Conservation (phyloP, 192 early-diverging fungal genomes). For the Coemansia sp. region DNA sequence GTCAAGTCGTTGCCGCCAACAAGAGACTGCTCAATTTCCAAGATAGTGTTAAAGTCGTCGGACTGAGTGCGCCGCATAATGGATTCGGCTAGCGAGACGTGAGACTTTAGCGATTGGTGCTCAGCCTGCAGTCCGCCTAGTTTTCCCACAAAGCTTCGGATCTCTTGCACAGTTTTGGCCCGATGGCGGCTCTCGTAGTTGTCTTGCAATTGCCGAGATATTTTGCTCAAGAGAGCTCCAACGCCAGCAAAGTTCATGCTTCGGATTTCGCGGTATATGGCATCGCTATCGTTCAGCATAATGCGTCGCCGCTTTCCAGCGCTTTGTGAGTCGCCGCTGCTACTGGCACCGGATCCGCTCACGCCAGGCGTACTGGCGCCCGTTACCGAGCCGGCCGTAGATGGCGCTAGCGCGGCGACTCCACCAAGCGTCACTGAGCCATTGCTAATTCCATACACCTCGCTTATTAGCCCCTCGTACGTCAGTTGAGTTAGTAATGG, state of each 20-base stretch:
- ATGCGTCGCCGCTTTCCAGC: constrained; percentile 73
- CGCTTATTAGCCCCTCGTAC: constrained; percentile 96
- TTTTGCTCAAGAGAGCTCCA: constrained; percentile 77
- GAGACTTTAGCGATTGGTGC: constrained; percentile 74
- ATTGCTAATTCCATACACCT: constrained; percentile 81
- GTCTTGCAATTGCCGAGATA: constrained; percentile 83
- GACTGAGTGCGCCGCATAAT: constrained; percentile 80
- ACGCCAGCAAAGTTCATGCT: constrained; percentile 94
- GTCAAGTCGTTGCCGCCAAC: constrained; percentile 29
- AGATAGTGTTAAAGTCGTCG: constrained; percentile 77
- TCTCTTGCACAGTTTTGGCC: constrained; percentile 88
- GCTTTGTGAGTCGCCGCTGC: constrained; percentile 12
- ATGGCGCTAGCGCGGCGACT: neutral
- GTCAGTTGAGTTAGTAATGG: constrained; percentile 95
- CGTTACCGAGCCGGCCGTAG: neutral
- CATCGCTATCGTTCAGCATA: constrained; percentile 79
- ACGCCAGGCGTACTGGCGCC: neutral
- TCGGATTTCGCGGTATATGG: constrained; percentile 79
- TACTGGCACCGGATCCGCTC: constrained; percentile 27
- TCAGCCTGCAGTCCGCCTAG: constrained; percentile 83
- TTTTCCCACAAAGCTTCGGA: constrained; percentile 92
- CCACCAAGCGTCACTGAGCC: constrained; percentile 32
- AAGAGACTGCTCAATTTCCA: constrained; percentile 87
- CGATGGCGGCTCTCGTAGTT: constrained; percentile 90
- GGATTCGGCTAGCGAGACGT: constrained; percentile 72